Percentiles rank a stretch among this genome's conserved stretches.
phyloP scores from a whole-genome alignment of 305 asterid genomes.

The Euphrasia arctica region DNA sequence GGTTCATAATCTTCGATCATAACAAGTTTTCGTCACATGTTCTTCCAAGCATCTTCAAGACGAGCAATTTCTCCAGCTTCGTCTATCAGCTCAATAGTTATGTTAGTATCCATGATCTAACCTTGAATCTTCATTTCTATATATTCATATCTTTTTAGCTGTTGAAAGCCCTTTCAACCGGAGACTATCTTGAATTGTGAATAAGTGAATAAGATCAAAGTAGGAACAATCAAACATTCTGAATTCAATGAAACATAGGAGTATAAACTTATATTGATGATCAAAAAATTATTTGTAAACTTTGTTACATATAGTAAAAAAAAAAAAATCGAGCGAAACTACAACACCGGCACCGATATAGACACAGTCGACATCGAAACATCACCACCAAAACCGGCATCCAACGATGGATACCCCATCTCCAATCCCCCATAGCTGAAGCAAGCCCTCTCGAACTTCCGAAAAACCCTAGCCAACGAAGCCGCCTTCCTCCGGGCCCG shows the following conservation, averaged over 20 bases:
- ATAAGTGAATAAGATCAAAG: background rate
- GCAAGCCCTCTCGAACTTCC: conserved; percentile 54
- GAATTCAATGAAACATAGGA: no score
- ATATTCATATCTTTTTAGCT: background rate
- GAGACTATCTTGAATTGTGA: conserved; percentile 22
- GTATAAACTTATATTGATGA: no score
- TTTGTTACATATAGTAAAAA: conserved; percentile 26
- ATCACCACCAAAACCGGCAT: conserved; percentile 60
- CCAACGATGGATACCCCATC: conserved; percentile 52
- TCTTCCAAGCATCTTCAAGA: conserved; percentile 31
- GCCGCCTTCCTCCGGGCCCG: conserved; percentile 93
- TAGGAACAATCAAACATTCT: no score
- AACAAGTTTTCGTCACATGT: conserved; percentile 26
- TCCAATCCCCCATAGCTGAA: conserved; percentile 56
- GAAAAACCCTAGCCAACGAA: conserved; percentile 82
- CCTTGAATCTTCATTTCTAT: background rate
- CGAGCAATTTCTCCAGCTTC: conserved; percentile 27
- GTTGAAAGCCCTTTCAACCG: no score
- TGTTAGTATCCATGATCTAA: conserved; percentile 23
- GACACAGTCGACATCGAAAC: conserved; percentile 52
- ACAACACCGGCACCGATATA: conserved; percentile 78
- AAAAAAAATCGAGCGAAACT: conserved; percentile 33
- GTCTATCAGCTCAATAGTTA: conserved; percentile 34
- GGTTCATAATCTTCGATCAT: conserved; percentile 31
- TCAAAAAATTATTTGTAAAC: no score